A percentile compares a stretch with the other conserved stretches of the same genome.
These are phyloP conservation scores for Ettlia oleoabundans DNA, from an alignment of 139 green algal genomes.

Conservation along the genomic window DNA sequence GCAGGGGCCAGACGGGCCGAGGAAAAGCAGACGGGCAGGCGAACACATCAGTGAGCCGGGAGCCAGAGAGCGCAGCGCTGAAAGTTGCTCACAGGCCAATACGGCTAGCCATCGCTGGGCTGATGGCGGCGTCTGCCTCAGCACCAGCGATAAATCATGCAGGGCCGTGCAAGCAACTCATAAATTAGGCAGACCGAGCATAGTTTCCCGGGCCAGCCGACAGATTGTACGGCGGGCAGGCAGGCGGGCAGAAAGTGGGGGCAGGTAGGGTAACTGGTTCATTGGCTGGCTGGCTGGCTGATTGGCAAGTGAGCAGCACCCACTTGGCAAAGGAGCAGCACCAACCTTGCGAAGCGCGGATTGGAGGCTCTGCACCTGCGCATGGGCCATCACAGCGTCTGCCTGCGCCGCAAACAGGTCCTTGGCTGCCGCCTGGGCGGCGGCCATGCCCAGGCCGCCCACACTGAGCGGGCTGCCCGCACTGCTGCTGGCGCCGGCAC, in stretches of 20 bases:
- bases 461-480: not conserved
- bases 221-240: no score
- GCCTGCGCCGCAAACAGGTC: constrained; percentile 18
- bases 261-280: not conserved
- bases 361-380: constrained; percentile 24
- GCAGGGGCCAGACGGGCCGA: not conserved
- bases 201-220: no score
- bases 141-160: no score
- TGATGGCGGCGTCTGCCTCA: no score
- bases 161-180: no score
- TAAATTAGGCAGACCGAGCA: no score
- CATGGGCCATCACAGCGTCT: constrained; percentile 22
- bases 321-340: not conserved
- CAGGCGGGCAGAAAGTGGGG: no score
- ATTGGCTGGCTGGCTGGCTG: not conserved
- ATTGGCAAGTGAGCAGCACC: not conserved
- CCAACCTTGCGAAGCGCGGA: not conserved
- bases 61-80: not conserved
- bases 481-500: not conserved
- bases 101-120: no score
- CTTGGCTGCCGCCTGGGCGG: not conserved
- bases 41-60: not conserved
- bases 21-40: not conserved
- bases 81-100: no score
- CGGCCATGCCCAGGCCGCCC: not conserved